A percentile compares a stretch with the other conserved stretches of the same genome.
Conservation (phyloP, 2,329 filamentous ascomycete species). For the Botryosphaeria dothidea region DNA sequence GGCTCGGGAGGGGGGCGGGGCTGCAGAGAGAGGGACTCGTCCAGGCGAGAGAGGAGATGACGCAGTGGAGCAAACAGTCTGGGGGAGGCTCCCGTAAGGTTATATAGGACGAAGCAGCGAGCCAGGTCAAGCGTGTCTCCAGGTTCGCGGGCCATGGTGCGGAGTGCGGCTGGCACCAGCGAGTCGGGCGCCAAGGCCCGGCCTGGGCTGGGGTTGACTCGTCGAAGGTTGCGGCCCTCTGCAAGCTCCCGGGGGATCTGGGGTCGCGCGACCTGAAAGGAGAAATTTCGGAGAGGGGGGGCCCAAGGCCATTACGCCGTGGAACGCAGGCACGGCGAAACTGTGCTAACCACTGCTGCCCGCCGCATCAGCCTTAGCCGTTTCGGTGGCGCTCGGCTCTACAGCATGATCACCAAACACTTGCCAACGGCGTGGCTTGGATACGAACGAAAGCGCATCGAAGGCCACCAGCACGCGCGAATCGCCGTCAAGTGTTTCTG, state of each 20-base stretch:
- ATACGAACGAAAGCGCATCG: background rate
- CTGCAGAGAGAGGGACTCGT: background rate
- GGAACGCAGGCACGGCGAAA: conserved; percentile 6
- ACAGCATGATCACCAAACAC: background rate
- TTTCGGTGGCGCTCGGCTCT: background rate
- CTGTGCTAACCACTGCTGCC: background rate
- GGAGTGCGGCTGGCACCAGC: background rate
- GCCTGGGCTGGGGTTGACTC: background rate
- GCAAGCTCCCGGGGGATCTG: background rate
- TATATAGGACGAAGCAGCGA: background rate
- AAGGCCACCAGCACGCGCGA: background rate
- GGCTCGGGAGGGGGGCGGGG: background rate
- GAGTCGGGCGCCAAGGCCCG: background rate
- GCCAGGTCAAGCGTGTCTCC: background rate
- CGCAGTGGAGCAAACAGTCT: background rate
- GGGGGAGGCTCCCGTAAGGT: background rate
- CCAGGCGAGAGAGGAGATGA: background rate
- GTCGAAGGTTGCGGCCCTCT: background rate
- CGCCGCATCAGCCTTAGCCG: conserved; percentile 1
- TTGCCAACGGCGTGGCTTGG: background rate
- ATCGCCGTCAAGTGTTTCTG: background rate
- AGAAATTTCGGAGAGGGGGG: conserved; percentile 11
- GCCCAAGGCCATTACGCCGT: background rate
- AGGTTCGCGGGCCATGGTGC: background rate
- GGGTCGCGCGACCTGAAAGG: background rate